Base-by-base conservation (phyloP, 306 rosid species). In the Neltuma alba region DNA sequence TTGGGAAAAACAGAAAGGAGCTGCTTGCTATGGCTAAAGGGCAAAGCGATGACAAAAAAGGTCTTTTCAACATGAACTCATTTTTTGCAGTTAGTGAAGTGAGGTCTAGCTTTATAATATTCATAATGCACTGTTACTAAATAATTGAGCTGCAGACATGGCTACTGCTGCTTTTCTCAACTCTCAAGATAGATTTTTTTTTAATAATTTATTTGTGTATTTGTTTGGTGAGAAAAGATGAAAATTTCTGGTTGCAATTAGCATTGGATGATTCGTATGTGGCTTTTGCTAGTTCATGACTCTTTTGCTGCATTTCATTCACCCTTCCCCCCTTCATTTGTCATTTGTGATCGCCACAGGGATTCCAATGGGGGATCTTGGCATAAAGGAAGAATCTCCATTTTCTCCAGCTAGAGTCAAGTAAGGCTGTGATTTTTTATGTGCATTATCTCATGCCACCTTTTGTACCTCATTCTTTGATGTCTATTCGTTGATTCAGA, bases 1-100 rank as follows among this genome's bases (percentile, higher is more conserved):
- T 89, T 76, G 99, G 99, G 28, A 95, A 93, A 87, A 95, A 95
- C 81, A 91, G 88, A 83, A 90, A 91, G 89, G 98, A 95, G 83
- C 98, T 91, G 70, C 96, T 95, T 82, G 99, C 99, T 44, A 91
- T 93, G 99, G 99, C 97, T 11, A 95, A 89, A 85, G 99, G 93
- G 78, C 98, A 84, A 54, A 91, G 90, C 3, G 98, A 95, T 69
- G 99, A 95, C 86, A 95, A 93, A 83, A 91, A 95, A 90, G 97
- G 98, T 95, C 75, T 71, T 81, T 67, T 33, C 67, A 36, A 62
- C 40, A 41, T 25, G 30, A 28, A 69, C 7, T 58, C 63, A 61
- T 79, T 77, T 55, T 57, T 38, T 64, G 31, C 81, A 71, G 15
- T 72, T 25, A 38, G 74, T 70, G 68, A 20, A 42, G n/a, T 45